Percentiles rank a stretch among this genome's conserved stretches.
Conservation (phyloP, 139 green algal genomes). For the Tetraselmis chui region DNA sequence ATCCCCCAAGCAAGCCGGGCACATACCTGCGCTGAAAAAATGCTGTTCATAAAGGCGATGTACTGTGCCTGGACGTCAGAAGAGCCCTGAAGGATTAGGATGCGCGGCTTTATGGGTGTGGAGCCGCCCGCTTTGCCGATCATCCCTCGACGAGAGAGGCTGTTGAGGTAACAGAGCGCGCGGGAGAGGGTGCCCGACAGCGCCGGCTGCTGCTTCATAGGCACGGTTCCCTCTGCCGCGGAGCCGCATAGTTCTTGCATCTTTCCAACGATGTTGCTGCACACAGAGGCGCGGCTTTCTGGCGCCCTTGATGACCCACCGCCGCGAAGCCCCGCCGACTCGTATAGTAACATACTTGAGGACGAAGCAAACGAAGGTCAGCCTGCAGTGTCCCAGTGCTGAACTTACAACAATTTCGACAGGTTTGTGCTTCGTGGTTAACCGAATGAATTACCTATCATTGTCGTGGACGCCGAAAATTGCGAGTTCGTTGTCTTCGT, state of each 20-base stretch:
- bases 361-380: too few relatives aligned
- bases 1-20: not conserved
- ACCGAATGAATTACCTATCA: conserved; percentile 13
- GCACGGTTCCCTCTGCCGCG: not conserved
- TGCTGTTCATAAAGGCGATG: conserved; percentile 68
- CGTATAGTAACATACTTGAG: conserved; percentile 14
- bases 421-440: too few relatives aligned
- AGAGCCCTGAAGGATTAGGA: conserved; percentile 41
- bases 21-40: conserved; percentile 59
- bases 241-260: not conserved
- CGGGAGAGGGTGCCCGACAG: conserved; percentile 19
- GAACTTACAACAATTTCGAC: too few relatives aligned
- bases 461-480: conserved; percentile 20
- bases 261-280: not conserved
- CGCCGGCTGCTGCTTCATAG: not conserved
- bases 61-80: conserved; percentile 52
- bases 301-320: not conserved
- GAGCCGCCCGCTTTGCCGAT: not conserved
- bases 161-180: conserved; percentile 25
- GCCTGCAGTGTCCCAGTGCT: too few relatives aligned
- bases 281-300: not conserved
- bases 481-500: conserved; percentile 31
- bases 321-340: not conserved
- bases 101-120: conserved; percentile 14
- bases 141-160: not conserved